phyloP scores from a whole-genome alignment of 2,329 filamentous ascomycete genomes.

The Talaromyces sp. region DNA sequence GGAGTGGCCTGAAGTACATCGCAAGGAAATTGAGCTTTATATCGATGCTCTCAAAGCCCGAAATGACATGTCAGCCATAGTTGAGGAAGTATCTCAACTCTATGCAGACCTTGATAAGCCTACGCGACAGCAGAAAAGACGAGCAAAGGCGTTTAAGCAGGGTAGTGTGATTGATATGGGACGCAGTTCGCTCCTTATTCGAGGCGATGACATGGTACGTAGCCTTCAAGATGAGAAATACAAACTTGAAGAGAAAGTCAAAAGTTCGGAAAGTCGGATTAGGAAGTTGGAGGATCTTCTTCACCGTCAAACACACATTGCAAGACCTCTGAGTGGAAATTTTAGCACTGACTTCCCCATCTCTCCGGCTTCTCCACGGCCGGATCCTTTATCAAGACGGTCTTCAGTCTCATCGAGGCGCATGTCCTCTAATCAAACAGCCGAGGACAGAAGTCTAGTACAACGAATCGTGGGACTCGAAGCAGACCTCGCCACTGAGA shows the following conservation, averaged over 20 bases:
- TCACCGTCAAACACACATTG: slow-evolving; percentile 69
- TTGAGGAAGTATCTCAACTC: slow-evolving; percentile 71
- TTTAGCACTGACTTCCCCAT: slow-evolving; percentile 43
- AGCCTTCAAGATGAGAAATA: slow-evolving; percentile 79
- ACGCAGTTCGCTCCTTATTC: slow-evolving; percentile 78
- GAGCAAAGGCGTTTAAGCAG: slow-evolving; percentile 91
- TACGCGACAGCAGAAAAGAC: slow-evolving; percentile 79
- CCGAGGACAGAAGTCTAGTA: slow-evolving; percentile 59
- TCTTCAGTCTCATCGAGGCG: slow-evolving; percentile 61
- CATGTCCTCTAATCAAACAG: slow-evolving; percentile 58
- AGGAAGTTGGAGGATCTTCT: slow-evolving; percentile 87
- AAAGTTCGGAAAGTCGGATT: slow-evolving; percentile 83
- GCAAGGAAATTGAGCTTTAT: slow-evolving; percentile 74
- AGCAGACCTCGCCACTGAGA: slow-evolving; percentile 71
- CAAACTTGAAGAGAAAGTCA: slow-evolving; percentile 69
- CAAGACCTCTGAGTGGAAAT: slow-evolving; percentile 52
- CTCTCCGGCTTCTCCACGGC: slow-evolving; percentile 42
- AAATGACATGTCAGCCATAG: slow-evolving; percentile 62
- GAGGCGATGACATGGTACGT: slow-evolving; percentile 77
- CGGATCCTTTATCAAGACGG: slow-evolving; percentile 49
- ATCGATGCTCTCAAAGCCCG: slow-evolving; percentile 63
- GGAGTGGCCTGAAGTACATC: slow-evolving; percentile 72
- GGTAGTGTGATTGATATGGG: slow-evolving; percentile 92
- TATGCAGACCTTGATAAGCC: slow-evolving; percentile 76
- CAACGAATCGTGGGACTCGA: slow-evolving; percentile 68